Evolutionary conservation across 2,329 filamentous ascomycete genomes (phyloP).

Genomic region (Colletotrichum tofieldiae): DNA sequence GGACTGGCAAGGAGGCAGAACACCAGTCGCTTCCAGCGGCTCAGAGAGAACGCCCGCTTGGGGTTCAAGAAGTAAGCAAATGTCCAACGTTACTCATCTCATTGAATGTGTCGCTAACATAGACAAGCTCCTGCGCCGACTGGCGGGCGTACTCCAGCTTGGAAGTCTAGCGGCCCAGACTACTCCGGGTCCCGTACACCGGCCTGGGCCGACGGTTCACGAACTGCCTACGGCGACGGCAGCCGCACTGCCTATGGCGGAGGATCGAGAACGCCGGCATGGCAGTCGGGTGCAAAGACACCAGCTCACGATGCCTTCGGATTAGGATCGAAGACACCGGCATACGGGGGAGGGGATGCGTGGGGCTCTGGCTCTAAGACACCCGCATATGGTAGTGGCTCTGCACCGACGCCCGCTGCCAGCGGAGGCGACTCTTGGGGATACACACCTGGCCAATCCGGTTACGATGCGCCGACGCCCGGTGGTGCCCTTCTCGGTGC

Average conservation of each 20-base stretch:
- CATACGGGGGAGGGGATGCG: constrained; percentile 70
- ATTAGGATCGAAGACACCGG: constrained; percentile 78
- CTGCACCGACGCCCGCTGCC: constrained; percentile 72
- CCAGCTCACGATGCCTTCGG: constrained; percentile 76
- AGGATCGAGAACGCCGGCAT: constrained; percentile 81
- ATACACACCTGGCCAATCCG: constrained; percentile 67
- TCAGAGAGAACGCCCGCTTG: constrained; percentile 83
- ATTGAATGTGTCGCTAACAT: constrained; percentile 47
- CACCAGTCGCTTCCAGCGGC: constrained; percentile 73
- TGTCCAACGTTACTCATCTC: constrained; percentile 45
- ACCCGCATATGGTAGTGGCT: constrained; percentile 78
- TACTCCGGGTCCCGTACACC: constrained; percentile 76
- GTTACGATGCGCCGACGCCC: constrained; percentile 81
- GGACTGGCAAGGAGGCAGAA: constrained; percentile 78
- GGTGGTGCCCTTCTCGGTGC: constrained; percentile 70
- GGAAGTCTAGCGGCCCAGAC: constrained; percentile 64
- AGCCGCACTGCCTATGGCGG: constrained; percentile 84
- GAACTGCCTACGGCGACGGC: constrained; percentile 80
- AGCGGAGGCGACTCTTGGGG: constrained; percentile 74
- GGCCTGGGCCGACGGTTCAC: constrained; percentile 78
- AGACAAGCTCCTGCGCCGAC: constrained; percentile 67
- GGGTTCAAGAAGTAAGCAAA: constrained; percentile 76
- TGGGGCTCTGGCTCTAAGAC: constrained; percentile 83
- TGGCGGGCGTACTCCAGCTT: constrained; percentile 75
- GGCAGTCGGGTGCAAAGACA: constrained; percentile 84